Evolutionary conservation across 2,329 filamentous ascomycete species (phyloP), one percentile per base, ranked within the genome.

Genomic region (Hypoxylon sp.): DNA sequence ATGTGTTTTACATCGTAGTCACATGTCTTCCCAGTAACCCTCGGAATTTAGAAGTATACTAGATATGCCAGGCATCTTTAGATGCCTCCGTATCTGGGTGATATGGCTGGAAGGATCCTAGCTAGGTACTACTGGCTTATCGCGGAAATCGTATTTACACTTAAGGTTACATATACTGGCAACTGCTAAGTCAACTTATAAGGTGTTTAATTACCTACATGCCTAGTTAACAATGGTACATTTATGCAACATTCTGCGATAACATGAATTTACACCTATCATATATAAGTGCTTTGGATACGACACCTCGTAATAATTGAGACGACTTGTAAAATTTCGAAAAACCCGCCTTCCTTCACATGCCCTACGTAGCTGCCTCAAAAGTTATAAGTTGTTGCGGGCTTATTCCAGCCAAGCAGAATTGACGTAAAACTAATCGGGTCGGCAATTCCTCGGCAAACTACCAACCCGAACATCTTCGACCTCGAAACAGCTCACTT

Each of bases 401-500:
- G 19, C 5, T 28, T 56, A 32, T 45, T 46, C 4, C 25, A 34
- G 32, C 69, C 69, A 71, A 71, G 59, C 60, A 65, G 46, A 56
- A 41, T 65, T 68, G 59, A 60, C 65, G 65, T 68, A 68, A 70
- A 70, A 10, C 51, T 66, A 70, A 70, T 68, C 52, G 5, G 56
- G 4, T 36, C 68, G 68, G 68, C 21, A 58, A 57, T 64, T 63
- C 41, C 28, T 63, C 75, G 74, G 74, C 49, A 65, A 72, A 75
- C 65, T 67, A 28, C 59, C 63, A 36, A 48, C 38, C 25, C 38
- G 45, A 56, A 53, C 63, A 46, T 61, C 57, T 57, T 63, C 65
- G 50, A 61, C 38, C 52, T 60, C 65, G 41, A 67, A 73, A 67
- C 64, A 65, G 63, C 58, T 74, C 68, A 70, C 60, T 65, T 72